Percentiles rank a stretch among this genome's conserved stretches.
Conservation (phyloP, 108 stramenopile species). For the Aurantiochytrium sp. region DNA sequence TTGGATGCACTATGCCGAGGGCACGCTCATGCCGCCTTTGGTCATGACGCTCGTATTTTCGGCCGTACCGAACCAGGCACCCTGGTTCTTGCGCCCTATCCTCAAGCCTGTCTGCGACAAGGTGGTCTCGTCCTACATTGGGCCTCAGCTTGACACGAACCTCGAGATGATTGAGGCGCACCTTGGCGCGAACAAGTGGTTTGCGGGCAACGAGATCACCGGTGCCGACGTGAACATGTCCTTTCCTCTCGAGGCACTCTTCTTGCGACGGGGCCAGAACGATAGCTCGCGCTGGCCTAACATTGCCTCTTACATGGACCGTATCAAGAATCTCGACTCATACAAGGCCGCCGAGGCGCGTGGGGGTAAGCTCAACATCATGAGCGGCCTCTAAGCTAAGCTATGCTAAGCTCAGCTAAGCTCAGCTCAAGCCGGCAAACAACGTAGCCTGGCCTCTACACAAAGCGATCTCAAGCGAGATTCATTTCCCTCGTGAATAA, state of each 20-base stretch:
- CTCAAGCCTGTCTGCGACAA: neutral
- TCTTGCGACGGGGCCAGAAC: neutral
- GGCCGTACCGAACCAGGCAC: neutral
- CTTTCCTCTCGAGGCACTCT: neutral
- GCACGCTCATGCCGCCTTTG: neutral
- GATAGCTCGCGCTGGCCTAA: neutral
- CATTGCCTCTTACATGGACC: neutral
- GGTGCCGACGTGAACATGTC: neutral
- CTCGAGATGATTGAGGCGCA: neutral
- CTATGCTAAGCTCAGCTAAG: too few relatives aligned
- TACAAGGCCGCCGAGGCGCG: neutral
- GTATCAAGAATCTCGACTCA: neutral
- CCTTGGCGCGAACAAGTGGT: neutral
- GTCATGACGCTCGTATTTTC: neutral
- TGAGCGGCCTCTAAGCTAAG: too few relatives aligned
- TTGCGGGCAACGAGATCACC: neutral
- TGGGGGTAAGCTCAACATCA: neutral
- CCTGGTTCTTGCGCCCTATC: neutral
- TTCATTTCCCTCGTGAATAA: too few relatives aligned
- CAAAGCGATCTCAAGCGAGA: too few relatives aligned
- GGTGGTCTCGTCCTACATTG: neutral
- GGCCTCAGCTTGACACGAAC: neutral
- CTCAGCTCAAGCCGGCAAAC: too few relatives aligned
- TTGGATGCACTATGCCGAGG: neutral
- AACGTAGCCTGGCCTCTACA: too few relatives aligned